These are phyloP conservation scores for Mycena kentingensis DNA, from an alignment of 768 basidiomycete species.

Conservation along the genomic window DNA sequence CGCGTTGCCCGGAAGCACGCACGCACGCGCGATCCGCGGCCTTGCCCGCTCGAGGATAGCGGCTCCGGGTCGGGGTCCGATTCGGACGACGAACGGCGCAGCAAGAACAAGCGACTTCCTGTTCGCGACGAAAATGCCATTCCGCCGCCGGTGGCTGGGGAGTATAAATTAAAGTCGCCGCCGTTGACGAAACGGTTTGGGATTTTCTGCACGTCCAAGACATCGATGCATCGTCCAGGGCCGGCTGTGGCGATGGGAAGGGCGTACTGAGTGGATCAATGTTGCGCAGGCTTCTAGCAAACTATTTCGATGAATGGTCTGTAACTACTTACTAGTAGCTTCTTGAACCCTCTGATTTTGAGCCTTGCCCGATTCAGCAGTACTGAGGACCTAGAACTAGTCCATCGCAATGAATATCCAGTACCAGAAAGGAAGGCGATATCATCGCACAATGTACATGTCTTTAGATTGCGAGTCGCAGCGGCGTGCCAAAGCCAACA, in stretches of 20 bases:
- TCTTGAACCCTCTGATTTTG: too few relatives aligned
- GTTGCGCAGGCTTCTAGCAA: not conserved
- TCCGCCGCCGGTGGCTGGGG: not conserved
- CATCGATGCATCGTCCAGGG: slow-evolving; percentile 13
- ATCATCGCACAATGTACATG: too few relatives aligned
- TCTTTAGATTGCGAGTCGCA: too few relatives aligned
- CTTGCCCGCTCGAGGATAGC: not conserved
- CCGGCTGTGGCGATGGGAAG: slow-evolving; percentile 6
- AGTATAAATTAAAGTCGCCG: slow-evolving; percentile 13
- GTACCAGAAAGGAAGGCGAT: too few relatives aligned
- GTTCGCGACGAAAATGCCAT: not conserved
- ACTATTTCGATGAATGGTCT: too few relatives aligned
- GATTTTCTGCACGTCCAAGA: slow-evolving; percentile 20
- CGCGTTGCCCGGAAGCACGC: not conserved
- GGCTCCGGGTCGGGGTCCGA: too few relatives aligned
- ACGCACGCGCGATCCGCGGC: not conserved
- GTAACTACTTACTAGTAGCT: too few relatives aligned
- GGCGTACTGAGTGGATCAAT: slow-evolving; percentile 3
- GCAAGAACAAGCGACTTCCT: too few relatives aligned
- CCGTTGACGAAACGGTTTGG: slow-evolving; percentile 21
- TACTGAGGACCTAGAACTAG: too few relatives aligned
- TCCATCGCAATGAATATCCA: too few relatives aligned
- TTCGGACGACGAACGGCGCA: not conserved
- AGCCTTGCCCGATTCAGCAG: too few relatives aligned
- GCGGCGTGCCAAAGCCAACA: too few relatives aligned